Base-by-base conservation (phyloP, 345 rosid genomes). In the Salix suchowensis region DNA sequence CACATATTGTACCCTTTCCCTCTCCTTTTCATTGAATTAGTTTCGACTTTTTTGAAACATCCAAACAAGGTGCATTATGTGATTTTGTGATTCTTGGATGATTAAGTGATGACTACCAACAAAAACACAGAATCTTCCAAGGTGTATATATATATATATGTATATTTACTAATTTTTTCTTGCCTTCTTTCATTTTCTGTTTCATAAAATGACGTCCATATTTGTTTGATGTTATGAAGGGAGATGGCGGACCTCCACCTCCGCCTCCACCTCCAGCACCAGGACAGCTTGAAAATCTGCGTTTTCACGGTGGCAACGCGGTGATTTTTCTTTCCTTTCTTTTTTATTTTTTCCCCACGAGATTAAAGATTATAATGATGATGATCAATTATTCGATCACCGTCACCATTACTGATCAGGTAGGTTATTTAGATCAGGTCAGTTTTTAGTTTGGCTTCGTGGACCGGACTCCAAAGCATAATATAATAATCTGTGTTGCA, bases 81-180 rank as follows among this genome's bases (percentile, higher is more conserved):
- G 62, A 61, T 70, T 76, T 42, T 36, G 46, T 75, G 75, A 73
- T 76, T 71, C 48, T 40, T 55, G 62, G 26, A 55, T 23, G 62
- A 55, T 55, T 23, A 55, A 21, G 62, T 55, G 26, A 55, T 55
- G 62, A 55, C 26, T 7, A 66, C 13, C 69, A 66, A 32, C 77
- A 88, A 85, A 71, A 85, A 72, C 79, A 75, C 77, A 46, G 97
- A 88, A 68, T 74, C 87, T 46, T 66, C 84, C 60, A 88, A 82
- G 88, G 78, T 86, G 40, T 65, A 76, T 86, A 48, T 28, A 28
- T 28, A 28, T 24, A 24, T 65, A 67, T 58, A n/a, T n/a, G n/a
- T n/a, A 30, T 32, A 32, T 32, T 58, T 39, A 14, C 37, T 34
- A 48, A 48, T 65, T 55, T 64, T 1, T 18, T 26, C 21, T 9